Evolutionary conservation across 441 rosid genomes (phyloP), one percentile per base, ranked within the genome.

Genomic region (Euphorbia celastroides): DNA sequence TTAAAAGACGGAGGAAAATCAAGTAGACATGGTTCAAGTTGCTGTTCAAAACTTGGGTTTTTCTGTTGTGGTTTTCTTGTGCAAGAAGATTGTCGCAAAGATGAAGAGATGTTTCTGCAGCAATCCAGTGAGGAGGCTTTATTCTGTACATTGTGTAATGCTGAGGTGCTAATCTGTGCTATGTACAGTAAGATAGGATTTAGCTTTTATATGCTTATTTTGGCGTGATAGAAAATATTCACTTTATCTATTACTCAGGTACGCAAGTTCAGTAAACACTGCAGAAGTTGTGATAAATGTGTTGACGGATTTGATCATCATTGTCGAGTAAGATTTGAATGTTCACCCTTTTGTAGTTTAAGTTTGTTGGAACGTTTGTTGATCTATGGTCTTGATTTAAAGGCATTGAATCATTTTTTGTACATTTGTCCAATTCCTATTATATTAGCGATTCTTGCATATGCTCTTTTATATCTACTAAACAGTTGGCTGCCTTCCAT

Each of bases 271-370:
- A 93, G 99, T 88, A 93, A 91, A 81, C 97, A 93, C 77, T 93
- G 99, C 80, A 78, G 97, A 82, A 91, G 93, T 69, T 91, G 99
- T 70, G 87, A 85, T 78, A 93, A 93, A 71, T 93, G 99, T 64
- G 90, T 93, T 48, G 97, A 91, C 78, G 96, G 95, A 75, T 91
- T 93, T 83, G 99, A 93, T 79, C 99, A 93, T 75, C 97, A 93
- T 79, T 93, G 99, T 68, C 88, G 95, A 73, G 97, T 93, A 75
- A 80, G 93, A 67, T 64, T 31, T 66, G 16, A 41, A 31, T 46
- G 16, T 30, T 42, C 26, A 14, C 46, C 64, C 51, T 38, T 16
- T 34, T n/a, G n/a, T n/a, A n/a, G n/a, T 7, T 25, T 17, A 19
- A 54, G 4, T 10, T 20, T 30, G 14, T 54, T 60, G 17, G 30